Conservation (phyloP, 352 stramenopile genomes). For the Pilasporangium apinafurcum region DNA sequence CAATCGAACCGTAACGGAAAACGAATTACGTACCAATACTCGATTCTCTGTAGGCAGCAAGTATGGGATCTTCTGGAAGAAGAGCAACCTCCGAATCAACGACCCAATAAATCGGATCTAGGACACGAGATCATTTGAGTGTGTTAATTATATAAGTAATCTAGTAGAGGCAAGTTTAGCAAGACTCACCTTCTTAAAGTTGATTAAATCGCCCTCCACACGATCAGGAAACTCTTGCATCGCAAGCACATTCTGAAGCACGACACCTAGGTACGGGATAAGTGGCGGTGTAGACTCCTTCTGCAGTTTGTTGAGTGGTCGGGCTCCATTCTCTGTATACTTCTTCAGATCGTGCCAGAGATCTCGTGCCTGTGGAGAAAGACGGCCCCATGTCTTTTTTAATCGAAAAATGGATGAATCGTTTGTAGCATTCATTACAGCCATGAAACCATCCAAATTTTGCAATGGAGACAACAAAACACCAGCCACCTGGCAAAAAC, state of each 20-base stretch:
- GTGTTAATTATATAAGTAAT: no score
- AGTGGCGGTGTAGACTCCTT: slow-evolving; percentile 62
- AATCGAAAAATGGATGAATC: slow-evolving; percentile 83
- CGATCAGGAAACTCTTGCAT: slow-evolving; percentile 79
- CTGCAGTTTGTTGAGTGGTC: slow-evolving; percentile 71
- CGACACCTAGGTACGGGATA: slow-evolving; percentile 80
- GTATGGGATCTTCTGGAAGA: slow-evolving; percentile 74
- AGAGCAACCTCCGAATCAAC: slow-evolving; percentile 51
- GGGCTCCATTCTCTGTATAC: slow-evolving; percentile 76
- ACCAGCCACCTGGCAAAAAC: slow-evolving; percentile 43
- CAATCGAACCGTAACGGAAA: not conserved
- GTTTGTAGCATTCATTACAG: slow-evolving; percentile 87
- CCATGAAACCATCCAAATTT: slow-evolving; percentile 88
- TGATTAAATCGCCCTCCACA: slow-evolving; percentile 73
- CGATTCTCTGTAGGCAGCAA: slow-evolving; percentile 74
- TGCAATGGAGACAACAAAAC: slow-evolving; percentile 71
- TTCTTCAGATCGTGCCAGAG: slow-evolving; percentile 82
- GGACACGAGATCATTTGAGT: not conserved
- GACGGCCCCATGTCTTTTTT: slow-evolving; percentile 80
- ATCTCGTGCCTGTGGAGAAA: slow-evolving; percentile 61
- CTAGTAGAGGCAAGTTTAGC: no score
- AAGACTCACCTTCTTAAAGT: slow-evolving; percentile 73
- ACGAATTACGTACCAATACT: slow-evolving; percentile 51
- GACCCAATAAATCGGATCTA: slow-evolving; percentile 64
- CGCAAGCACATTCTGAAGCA: slow-evolving; percentile 82